A percentile compares a stretch with the other conserved stretches of the same genome.
These are phyloP conservation scores for Nitzschia sp. DNA, from an alignment of 108 stramenopile genomes.

Conservation along the genomic window DNA sequence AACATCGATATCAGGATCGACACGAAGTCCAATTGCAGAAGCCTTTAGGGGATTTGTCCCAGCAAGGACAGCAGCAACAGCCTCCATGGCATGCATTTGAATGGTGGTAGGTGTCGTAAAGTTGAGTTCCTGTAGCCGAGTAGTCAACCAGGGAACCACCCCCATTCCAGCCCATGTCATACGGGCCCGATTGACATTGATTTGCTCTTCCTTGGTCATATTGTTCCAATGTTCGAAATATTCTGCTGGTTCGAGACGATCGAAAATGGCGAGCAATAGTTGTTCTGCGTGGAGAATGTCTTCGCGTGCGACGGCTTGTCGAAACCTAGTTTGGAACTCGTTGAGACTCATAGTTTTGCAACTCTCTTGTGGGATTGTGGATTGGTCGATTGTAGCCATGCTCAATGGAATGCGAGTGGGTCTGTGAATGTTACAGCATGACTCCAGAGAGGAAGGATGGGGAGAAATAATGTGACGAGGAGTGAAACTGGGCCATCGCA, in stretches of 20 bases:
- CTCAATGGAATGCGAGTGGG: too few relatives aligned
- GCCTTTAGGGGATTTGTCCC: constrained; percentile 31
- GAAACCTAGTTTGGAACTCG: constrained; percentile 81
- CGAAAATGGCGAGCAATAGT: constrained; percentile 14
- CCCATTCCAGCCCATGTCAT: constrained; percentile 81
- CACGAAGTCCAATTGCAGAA: constrained; percentile 58
- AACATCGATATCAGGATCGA: constrained; percentile 30
- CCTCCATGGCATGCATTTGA: constrained; percentile 84
- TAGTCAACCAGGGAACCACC: constrained; percentile 78
- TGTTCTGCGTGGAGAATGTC: constrained; percentile 66
- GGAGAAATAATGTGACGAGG: too few relatives aligned
- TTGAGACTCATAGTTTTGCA: constrained; percentile 63
- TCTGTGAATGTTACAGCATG: too few relatives aligned
- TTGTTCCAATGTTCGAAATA: constrained; percentile 4
- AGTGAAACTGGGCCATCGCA: too few relatives aligned
- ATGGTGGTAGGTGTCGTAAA: constrained; percentile 82
- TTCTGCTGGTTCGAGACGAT: background rate
- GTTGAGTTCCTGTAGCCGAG: constrained; percentile 69
- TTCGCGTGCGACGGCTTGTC: constrained; percentile 57
- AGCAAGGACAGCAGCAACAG: constrained; percentile 69
- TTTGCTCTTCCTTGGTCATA: constrained; percentile 39
- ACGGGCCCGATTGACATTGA: constrained; percentile 32
- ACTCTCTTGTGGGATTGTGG: background rate
- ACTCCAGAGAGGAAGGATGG: too few relatives aligned
- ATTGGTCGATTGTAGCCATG: too few relatives aligned